phyloP scores from a whole-genome alignment of 768 basidiomycete species.

The Mycena vitilis region DNA sequence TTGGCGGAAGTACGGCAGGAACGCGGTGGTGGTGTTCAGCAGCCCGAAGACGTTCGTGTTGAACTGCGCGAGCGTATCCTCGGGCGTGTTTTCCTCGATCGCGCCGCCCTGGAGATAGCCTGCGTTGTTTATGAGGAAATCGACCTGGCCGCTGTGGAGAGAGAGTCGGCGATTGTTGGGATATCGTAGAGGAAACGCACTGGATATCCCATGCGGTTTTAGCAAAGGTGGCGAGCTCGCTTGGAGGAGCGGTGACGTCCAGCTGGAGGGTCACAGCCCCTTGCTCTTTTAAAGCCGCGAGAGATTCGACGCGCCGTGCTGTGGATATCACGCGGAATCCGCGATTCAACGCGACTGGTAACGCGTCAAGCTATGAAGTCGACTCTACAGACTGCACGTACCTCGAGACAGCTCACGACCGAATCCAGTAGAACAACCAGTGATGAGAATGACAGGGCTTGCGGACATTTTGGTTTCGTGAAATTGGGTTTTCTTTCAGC shows the following conservation, averaged over 20 bases:
- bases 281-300: conserved; percentile 38
- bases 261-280: conserved; percentile 44
- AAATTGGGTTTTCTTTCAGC: too few species aligned
- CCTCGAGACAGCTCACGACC: conserved; percentile 42
- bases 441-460: conserved; percentile 41
- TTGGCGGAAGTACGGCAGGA: conserved; percentile 48
- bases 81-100: conserved; percentile 41
- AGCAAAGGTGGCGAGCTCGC: conserved; percentile 38
- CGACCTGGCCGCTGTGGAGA: conserved; percentile 40
- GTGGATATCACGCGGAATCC: conserved; percentile 52
- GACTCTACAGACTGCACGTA: conserved; percentile 22
- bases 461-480: too few species aligned
- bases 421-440: conserved; percentile 46
- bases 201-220: conserved; percentile 40
- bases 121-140: conserved; percentile 50
- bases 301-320: conserved; percentile 39
- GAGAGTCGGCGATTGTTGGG: background rate
- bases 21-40: conserved; percentile 44
- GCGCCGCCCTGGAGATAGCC: conserved; percentile 43
- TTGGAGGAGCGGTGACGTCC: conserved; percentile 44
- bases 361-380: background rate
- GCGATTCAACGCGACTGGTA: conserved; percentile 22
- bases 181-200: conserved; percentile 8
- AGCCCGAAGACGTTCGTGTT: conserved; percentile 48
- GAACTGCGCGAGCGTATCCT: conserved; percentile 38